These are phyloP conservation scores for Juglanconis sp. DNA, from an alignment of 2,329 filamentous ascomycete genomes.

Conservation along the genomic window DNA sequence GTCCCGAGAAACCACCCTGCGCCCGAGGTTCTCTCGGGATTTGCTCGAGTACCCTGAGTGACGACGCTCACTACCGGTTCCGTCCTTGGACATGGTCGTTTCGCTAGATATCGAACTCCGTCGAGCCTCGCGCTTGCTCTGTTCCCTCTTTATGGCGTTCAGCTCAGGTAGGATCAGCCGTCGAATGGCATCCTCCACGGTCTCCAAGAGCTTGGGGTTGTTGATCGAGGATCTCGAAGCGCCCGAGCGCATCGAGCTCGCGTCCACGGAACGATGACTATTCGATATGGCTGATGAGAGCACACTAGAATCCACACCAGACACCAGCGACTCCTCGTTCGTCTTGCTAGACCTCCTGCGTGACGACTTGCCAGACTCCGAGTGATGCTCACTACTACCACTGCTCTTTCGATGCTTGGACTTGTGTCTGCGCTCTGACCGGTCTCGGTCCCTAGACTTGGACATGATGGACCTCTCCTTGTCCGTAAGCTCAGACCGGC, in stretches of 20 bases:
- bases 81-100: slow-evolving; percentile 53
- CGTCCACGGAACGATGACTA: slow-evolving; percentile 54
- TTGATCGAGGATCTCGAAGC: slow-evolving; percentile 72
- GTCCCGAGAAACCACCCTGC: slow-evolving; percentile 43
- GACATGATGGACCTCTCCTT: slow-evolving; percentile 24
- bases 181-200: slow-evolving; percentile 89
- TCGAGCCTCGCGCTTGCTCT: slow-evolving; percentile 71
- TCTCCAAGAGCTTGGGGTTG: slow-evolving; percentile 85
- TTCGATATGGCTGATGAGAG: slow-evolving; percentile 52
- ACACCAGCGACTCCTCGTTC: slow-evolving; percentile 51
- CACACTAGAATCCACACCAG: slow-evolving; percentile 52
- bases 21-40: slow-evolving; percentile 47
- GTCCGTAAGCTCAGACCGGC: slow-evolving; percentile 40
- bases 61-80: slow-evolving; percentile 56
- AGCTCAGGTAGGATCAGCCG: slow-evolving; percentile 87
- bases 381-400: slow-evolving; percentile 43
- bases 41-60: slow-evolving; percentile 48
- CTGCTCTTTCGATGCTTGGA: slow-evolving; percentile 50
- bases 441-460: slow-evolving; percentile 40
- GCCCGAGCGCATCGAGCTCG: slow-evolving; percentile 49
- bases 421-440: slow-evolving; percentile 47
- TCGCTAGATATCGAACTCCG: slow-evolving; percentile 62
- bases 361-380: slow-evolving; percentile 44
- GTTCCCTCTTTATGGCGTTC: slow-evolving; percentile 85
- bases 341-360: slow-evolving; percentile 50